Conservation (phyloP, 164 flowering plant species). For the Kalanchoe fedtschenkoi region DNA sequence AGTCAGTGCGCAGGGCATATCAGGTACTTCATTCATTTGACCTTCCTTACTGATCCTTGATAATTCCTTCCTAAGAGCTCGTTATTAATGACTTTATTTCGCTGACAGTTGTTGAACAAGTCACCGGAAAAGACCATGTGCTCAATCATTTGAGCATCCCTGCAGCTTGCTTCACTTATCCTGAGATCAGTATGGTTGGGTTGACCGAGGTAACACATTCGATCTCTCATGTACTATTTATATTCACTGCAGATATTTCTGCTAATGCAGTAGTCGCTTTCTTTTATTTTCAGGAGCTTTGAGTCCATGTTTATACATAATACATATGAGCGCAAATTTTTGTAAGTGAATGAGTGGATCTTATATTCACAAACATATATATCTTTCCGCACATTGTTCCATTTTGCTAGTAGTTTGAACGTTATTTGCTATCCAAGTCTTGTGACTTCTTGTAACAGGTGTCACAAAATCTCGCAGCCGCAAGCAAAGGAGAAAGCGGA, state of each 20-base stretch:
- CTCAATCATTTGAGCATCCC: conserved; percentile 93
- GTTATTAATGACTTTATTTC: conserved; percentile 9
- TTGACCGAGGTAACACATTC: conserved; percentile 67
- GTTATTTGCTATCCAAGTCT: neutral
- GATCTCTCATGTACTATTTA: neutral
- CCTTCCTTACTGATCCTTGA: neutral
- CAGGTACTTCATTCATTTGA: conserved; percentile 32
- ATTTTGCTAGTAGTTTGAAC: neutral
- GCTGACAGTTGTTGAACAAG: conserved; percentile 79
- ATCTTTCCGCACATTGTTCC: neutral
- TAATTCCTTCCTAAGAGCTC: neutral
- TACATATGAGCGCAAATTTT: too few relatives aligned
- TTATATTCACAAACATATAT: too few relatives aligned
- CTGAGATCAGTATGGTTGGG: conserved; percentile 99
- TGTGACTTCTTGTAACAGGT: neutral
- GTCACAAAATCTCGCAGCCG: conserved; percentile 41
- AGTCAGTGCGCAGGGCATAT: conserved; percentile 99
- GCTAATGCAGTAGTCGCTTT: neutral
- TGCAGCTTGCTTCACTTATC: conserved; percentile 99
- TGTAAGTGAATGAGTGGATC: too few relatives aligned
- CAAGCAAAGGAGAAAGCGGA: conserved; percentile 90
- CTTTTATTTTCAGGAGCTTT: too few relatives aligned
- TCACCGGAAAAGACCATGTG: conserved; percentile 80
- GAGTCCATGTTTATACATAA: too few relatives aligned
- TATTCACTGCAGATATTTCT: neutral